phyloP scores from a whole-genome alignment of 345 rosid species.

The Kernera saxatilis region DNA sequence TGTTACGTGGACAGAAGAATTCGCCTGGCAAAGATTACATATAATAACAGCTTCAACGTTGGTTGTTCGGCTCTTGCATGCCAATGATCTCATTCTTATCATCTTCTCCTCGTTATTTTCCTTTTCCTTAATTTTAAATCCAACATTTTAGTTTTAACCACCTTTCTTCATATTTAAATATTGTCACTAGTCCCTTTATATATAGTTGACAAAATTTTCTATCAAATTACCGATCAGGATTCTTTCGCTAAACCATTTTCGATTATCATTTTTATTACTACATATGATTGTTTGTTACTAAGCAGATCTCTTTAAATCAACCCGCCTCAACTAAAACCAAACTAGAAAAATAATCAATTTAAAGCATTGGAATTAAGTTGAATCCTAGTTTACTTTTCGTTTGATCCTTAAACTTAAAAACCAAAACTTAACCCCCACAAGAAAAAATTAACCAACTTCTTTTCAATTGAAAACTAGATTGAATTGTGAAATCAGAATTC shows the following conservation, averaged over 20 bases:
- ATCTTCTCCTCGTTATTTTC: background rate
- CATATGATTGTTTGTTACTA: too few relatives aligned
- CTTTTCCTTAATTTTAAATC: background rate
- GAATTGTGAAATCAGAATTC: too few relatives aligned
- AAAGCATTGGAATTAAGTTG: too few relatives aligned
- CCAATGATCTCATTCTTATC: slow-evolving; percentile 13
- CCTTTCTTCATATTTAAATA: background rate
- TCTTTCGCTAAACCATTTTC: background rate
- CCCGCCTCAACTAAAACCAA: too few relatives aligned
- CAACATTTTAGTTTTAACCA: background rate
- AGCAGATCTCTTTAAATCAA: too few relatives aligned
- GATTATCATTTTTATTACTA: background rate
- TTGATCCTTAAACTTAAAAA: too few relatives aligned
- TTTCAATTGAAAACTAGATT: too few relatives aligned
- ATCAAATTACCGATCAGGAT: background rate
- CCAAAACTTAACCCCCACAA: too few relatives aligned
- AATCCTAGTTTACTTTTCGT: too few relatives aligned
- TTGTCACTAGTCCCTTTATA: background rate
- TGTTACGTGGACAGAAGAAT: slow-evolving; percentile 15
- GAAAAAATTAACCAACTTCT: too few relatives aligned
- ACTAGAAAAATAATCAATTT: too few relatives aligned
- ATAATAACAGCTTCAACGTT: slow-evolving; percentile 3
- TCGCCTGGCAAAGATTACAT: slow-evolving; percentile 24
- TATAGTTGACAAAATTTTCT: background rate
- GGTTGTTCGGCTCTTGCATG: slow-evolving; percentile 23